Conservation (phyloP, 2,329 filamentous ascomycete genomes). For the Neopestalotiopsis clavispora region DNA sequence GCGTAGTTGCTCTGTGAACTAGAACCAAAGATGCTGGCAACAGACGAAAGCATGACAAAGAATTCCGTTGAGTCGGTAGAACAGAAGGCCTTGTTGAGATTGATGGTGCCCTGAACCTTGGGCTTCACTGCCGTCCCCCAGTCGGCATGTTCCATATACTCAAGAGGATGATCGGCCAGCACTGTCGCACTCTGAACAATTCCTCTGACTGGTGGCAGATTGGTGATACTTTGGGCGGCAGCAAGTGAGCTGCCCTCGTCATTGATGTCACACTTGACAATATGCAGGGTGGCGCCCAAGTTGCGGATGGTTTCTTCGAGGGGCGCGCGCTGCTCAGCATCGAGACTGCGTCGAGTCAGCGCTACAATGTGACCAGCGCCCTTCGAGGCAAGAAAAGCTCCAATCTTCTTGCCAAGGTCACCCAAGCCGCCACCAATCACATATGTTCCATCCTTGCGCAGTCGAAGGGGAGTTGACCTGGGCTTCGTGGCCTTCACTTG, state of each 20-base stretch:
- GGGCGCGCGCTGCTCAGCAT: conserved; percentile 20
- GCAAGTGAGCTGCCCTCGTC: conserved; percentile 16
- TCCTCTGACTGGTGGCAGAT: conserved; percentile 39
- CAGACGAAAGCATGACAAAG: conserved; percentile 28
- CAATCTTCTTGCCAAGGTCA: conserved; percentile 33
- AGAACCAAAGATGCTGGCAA: conserved; percentile 16
- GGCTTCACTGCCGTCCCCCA: conserved; percentile 31
- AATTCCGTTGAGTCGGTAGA: conserved; percentile 23
- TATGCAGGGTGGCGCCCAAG: conserved; percentile 20
- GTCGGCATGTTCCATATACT: conserved; percentile 27
- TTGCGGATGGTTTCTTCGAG: conserved; percentile 21
- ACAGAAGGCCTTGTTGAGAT: conserved; percentile 29
- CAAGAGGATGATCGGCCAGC: conserved; percentile 12
- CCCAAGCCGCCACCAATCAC: conserved; percentile 40
- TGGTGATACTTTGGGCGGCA: conserved; percentile 8
- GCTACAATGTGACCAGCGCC: conserved; percentile 37
- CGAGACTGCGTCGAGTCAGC: conserved; percentile 32
- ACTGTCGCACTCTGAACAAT: conserved; percentile 40
- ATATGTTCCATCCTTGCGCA: conserved; percentile 30
- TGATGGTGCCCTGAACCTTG: conserved; percentile 37
- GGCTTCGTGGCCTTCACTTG: conserved; percentile 25
- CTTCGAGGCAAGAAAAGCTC: conserved; percentile 29
- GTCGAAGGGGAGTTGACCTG: conserved; percentile 2
- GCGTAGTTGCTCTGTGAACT: conserved; percentile 15
- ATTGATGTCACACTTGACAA: conserved; percentile 22